phyloP scores from a whole-genome alignment of 257 asterid genomes.

The Solanum phureja region DNA sequence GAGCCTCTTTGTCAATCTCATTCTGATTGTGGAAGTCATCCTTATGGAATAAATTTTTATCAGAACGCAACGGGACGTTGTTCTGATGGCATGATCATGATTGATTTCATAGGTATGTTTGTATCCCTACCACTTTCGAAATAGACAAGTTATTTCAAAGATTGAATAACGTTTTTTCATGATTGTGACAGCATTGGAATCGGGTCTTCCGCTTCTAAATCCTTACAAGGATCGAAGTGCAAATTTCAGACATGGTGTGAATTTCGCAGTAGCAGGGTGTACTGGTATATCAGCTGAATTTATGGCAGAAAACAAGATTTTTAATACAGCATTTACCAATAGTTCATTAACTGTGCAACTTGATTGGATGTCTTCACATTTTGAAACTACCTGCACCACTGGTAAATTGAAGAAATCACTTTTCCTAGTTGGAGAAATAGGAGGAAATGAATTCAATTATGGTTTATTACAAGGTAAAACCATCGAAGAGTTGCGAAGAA shows the following conservation, averaged over 20 bases:
- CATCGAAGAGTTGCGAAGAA: neutral
- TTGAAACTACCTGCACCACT: neutral
- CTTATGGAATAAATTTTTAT: constrained; percentile 4
- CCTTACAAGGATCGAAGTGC: neutral
- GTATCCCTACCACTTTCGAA: too few species aligned
- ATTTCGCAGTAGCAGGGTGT: constrained; percentile 11
- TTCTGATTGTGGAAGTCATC: neutral
- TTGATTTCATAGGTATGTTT: constrained; percentile 7
- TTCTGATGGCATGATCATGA: constrained; percentile 8
- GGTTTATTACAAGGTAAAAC: constrained; percentile 14
- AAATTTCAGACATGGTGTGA: constrained; percentile 5
- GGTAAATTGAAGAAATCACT: neutral
- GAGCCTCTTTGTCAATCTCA: neutral
- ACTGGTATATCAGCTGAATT: constrained; percentile 4
- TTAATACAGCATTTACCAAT: neutral
- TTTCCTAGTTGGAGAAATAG: constrained; percentile 17
- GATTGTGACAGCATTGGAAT: neutral
- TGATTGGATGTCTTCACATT: constrained; percentile 16
- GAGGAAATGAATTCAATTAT: constrained; percentile 4
- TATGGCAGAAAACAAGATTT: neutral
- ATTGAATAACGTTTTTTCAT: neutral
- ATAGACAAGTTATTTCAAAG: too few species aligned
- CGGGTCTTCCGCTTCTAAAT: neutral
- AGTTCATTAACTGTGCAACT: constrained; percentile 16
- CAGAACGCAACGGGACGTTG: constrained; percentile 1